Evolutionary conservation across 78 protist genomes (phyloP).

Genomic region (Dictyostelium intermedium): DNA sequence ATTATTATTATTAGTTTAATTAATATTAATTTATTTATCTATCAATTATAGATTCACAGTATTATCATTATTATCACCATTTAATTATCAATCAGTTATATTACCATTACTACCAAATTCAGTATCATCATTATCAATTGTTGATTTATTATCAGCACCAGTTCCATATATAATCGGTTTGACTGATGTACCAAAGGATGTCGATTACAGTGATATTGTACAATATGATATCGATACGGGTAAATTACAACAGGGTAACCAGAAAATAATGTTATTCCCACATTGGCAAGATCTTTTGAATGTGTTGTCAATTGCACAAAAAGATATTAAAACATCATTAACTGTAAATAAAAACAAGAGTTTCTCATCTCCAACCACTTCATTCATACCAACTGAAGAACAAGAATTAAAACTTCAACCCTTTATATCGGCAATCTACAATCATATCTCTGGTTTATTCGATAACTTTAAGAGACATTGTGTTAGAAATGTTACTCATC

Average conservation of each 20-base stretch:
- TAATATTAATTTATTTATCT: not conserved
- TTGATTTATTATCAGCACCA: constrained; percentile 59
- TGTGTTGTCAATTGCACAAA: not conserved
- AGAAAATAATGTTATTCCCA: constrained; percentile 13
- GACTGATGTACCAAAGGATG: not conserved
- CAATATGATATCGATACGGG: constrained; percentile 39
- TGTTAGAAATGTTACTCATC: constrained; percentile 37
- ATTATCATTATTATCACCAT: constrained; percentile 51
- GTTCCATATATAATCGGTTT: constrained; percentile 64
- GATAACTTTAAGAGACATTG: constrained; percentile 61
- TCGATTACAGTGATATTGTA: constrained; percentile 18
- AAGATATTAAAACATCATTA: not conserved
- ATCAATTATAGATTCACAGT: constrained; percentile 37
- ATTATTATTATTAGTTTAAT: not conserved
- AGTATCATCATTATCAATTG: constrained; percentile 21
- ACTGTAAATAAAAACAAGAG: not conserved
- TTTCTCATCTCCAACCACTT: not conserved
- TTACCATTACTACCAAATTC: constrained; percentile 63
- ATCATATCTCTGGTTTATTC: constrained; percentile 3
- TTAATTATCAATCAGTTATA: constrained; percentile 67
- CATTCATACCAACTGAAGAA: constrained; percentile 2
- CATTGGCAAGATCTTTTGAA: not conserved
- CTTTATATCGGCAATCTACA: not conserved
- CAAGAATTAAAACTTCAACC: constrained; percentile 4
- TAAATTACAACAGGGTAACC: not conserved